Base-by-base conservation (phyloP, 345 rosid genomes). In the Citrus australasica region DNA sequence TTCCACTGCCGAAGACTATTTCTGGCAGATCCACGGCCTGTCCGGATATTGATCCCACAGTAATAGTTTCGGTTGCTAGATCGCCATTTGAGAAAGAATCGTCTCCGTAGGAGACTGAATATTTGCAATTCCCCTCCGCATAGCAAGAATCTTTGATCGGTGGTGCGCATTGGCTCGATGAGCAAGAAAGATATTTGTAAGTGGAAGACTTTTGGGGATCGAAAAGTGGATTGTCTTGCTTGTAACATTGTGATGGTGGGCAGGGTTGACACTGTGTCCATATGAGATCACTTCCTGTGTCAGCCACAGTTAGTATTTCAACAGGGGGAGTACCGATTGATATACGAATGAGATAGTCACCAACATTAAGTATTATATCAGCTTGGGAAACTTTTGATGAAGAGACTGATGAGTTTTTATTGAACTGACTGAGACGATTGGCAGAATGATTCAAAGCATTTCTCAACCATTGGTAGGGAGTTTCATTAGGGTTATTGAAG, bases 1-100 rank as follows among this genome's bases (percentile, higher is more conserved):
- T 82, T 8, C 94, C 92, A 40, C 93, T 91, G 3, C 93, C 94
- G 2, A 90, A 72, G 10, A 86, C 67, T 0, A 82, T 79, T 1
- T 72, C 80, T 0, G 86, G 88, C 5, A 90, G 27, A 25, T 82
- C 10, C 4, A 86, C 83, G 1, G 85, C 83, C 6, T 81, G 69
- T 10, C 92, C 89, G 1, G 67, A 30, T 8, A 80, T 76, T 16
- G 94, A 85, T 21, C 72, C 77, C 28, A 93, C 69, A 0, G 86
- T 84, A n/a, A 89, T 6, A 1, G 87, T 90, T 19, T 90, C 90
- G 37, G 80, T 75, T 0, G 87, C 90, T 14, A 85, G 77, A 79
- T 81, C 82, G 22, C 93, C 93, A 10, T 40, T 80, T 0, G 87
- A 76, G 72, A 33, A 86, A 0, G 89, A 88, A 0, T 68, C 9